Evolutionary conservation across 2,329 filamentous ascomycete genomes (phyloP).

Genomic region (Xylariales sp.): DNA sequence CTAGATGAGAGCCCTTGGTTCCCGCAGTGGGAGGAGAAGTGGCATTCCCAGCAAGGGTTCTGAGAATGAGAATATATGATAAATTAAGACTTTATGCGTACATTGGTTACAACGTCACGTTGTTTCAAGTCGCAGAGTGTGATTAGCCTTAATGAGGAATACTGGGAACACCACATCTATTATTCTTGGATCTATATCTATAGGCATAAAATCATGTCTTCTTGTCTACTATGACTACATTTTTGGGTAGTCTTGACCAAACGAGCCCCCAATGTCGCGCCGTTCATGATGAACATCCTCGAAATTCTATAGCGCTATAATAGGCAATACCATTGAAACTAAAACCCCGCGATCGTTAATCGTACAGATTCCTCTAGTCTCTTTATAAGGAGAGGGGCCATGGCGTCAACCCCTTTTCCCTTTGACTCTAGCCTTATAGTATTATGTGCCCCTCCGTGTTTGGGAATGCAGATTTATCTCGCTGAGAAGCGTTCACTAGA

Average conservation of each 20-base stretch:
- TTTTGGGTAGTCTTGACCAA: too few relatives aligned
- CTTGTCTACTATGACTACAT: too few relatives aligned
- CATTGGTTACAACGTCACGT: too few relatives aligned
- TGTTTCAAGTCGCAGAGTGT: too few relatives aligned
- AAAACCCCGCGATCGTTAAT: background rate
- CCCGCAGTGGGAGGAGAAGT: constrained; percentile 80
- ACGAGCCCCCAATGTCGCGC: too few relatives aligned
- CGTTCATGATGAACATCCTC: background rate
- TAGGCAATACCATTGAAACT: background rate
- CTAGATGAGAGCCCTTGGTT: constrained; percentile 82
- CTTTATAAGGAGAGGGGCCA: too few relatives aligned
- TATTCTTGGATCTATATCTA: too few relatives aligned
- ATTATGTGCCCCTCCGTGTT: constrained; percentile 22
- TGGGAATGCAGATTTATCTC: constrained; percentile 17
- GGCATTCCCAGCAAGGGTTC: constrained; percentile 57
- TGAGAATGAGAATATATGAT: constrained; percentile 24
- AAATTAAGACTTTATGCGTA: too few relatives aligned
- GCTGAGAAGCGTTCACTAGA: constrained; percentile 32
- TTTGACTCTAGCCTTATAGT: background rate
- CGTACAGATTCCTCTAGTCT: background rate
- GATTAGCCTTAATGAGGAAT: too few relatives aligned
- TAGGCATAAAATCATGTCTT: too few relatives aligned
- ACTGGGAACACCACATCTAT: too few relatives aligned
- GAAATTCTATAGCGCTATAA: background rate
- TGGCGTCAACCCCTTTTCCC: too few relatives aligned